phyloP scores from a whole-genome alignment of 495 filamentous ascomycete species.

The Aspergillus wentii region DNA sequence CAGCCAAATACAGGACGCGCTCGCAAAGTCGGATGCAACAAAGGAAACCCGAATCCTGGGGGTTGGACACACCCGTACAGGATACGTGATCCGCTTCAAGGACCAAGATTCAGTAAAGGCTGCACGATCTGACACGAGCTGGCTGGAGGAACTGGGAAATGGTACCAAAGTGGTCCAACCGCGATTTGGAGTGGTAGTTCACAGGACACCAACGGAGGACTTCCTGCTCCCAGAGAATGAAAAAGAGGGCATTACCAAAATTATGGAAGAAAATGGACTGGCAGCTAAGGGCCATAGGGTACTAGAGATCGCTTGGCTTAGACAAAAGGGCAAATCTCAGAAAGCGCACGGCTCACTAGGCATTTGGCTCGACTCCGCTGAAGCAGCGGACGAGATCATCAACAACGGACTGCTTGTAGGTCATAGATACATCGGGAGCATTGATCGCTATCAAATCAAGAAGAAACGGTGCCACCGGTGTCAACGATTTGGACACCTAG shows the following conservation, averaged over 20 bases:
- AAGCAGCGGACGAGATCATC: slow-evolving; percentile 17
- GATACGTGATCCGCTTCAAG: slow-evolving; percentile 18
- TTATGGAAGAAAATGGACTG: too few species aligned
- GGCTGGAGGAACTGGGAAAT: slow-evolving; percentile 11
- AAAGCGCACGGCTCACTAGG: slow-evolving; percentile 4
- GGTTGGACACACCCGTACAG: slow-evolving; percentile 16
- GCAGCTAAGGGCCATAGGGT: too few species aligned
- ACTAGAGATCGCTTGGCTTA: neutral
- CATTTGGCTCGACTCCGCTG: slow-evolving; percentile 17
- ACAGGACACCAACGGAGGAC: too few species aligned
- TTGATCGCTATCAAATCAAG: slow-evolving; percentile 15
- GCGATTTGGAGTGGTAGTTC: slow-evolving; percentile 13
- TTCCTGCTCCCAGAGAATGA: too few species aligned
- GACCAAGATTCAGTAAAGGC: slow-evolving; percentile 7
- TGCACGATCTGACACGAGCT: slow-evolving; percentile 12
- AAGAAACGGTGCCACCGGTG: slow-evolving; percentile 20
- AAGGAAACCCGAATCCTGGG: slow-evolving; percentile 15
- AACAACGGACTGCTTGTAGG: slow-evolving; percentile 16
- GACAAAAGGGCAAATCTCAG: neutral
- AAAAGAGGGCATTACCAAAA: too few species aligned
- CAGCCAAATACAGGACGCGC: slow-evolving; percentile 11
- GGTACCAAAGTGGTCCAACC: slow-evolving; percentile 14
- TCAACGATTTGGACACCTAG: slow-evolving; percentile 22
- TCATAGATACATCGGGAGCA: slow-evolving; percentile 11
- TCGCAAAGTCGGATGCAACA: slow-evolving; percentile 8